Evolutionary conservation across 345 rosid genomes (phyloP).

Genomic region (Adansonia digitata): DNA sequence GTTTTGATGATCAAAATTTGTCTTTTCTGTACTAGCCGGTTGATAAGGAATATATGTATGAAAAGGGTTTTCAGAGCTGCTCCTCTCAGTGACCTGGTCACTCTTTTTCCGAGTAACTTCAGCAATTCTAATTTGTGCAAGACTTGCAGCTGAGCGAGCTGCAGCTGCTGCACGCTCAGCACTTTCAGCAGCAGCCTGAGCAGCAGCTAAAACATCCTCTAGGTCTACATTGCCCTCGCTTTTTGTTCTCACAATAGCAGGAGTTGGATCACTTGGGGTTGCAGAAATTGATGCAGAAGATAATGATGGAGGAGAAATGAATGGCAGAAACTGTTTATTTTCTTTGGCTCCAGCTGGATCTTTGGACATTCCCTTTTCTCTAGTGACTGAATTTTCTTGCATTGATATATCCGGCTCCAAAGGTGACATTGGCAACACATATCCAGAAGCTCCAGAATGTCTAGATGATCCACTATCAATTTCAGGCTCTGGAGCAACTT

Average conservation of each 20-base stretch:
- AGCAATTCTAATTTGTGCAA: conserved; percentile 75
- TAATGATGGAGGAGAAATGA: conserved; percentile 44
- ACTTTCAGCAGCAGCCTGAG: conserved; percentile 81
- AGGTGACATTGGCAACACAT: conserved; percentile 26
- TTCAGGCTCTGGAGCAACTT: conserved; percentile 18
- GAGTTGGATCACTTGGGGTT: conserved; percentile 17
- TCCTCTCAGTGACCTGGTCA: conserved; percentile 29
- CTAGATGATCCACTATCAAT: conserved; percentile 30
- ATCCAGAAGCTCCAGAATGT: conserved; percentile 22
- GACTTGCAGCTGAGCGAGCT: conserved; percentile 86
- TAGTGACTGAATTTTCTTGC: conserved; percentile 27
- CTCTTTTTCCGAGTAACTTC: conserved; percentile 58
- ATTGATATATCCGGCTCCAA: conserved; percentile 26
- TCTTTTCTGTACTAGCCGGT: conserved; percentile 24
- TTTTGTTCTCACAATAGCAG: conserved; percentile 24
- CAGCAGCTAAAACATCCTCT: conserved; percentile 81
- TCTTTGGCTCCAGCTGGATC: conserved; percentile 25
- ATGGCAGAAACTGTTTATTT: conserved; percentile 60
- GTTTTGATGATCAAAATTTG: conserved; percentile 37
- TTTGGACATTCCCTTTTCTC: conserved; percentile 29
- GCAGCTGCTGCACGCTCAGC: conserved; percentile 90
- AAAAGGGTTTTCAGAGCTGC: conserved; percentile 60
- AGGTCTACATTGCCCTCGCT: conserved; percentile 52
- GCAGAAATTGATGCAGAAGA: conserved; percentile 29
- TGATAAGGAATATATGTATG: conserved; percentile 29